These are phyloP conservation scores for Mycena albidolilacea DNA, from an alignment of 768 basidiomycete genomes.

Conservation along the genomic window DNA sequence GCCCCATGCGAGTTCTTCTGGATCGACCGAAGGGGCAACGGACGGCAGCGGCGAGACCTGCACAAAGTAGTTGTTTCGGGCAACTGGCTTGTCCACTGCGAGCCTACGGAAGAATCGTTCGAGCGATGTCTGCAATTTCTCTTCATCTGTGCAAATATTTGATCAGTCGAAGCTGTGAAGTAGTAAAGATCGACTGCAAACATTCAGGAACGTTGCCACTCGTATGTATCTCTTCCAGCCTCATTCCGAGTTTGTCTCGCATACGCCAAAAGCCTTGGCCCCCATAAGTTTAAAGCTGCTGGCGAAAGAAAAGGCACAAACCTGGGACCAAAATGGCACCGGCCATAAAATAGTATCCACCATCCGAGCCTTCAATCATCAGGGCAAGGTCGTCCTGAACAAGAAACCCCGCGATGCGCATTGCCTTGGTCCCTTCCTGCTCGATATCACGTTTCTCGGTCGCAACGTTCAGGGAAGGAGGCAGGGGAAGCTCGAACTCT, in stretches of 20 bases:
- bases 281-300: constrained; percentile 22
- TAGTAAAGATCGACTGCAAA: constrained; percentile 51
- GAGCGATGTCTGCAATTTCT: constrained; percentile 75
- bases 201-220: constrained; percentile 82
- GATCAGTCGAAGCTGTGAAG: neutral
- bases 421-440: constrained; percentile 56
- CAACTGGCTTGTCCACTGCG: constrained; percentile 76
- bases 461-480: constrained; percentile 11
- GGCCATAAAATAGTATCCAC: constrained; percentile 81
- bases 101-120: constrained; percentile 80
- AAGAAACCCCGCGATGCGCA: constrained; percentile 75
- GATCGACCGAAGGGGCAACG: constrained; percentile 57
- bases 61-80: constrained; percentile 77
- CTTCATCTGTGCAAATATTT: constrained; percentile 59
- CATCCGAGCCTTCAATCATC: constrained; percentile 78
- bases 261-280: constrained; percentile 82
- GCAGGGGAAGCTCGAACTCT: constrained; percentile 56
- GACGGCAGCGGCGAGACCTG: constrained; percentile 54
- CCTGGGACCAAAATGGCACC: constrained; percentile 79
- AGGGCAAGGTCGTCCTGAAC: constrained; percentile 72
- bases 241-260: constrained; percentile 81
- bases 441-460: constrained; percentile 31
- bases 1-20: constrained; percentile 79
- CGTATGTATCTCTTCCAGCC: constrained; percentile 80
- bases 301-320: constrained; percentile 48